Evolutionary conservation across 345 rosid genomes (phyloP), one percentile per base, ranked within the genome.

Genomic region (Citrus maxima): DNA sequence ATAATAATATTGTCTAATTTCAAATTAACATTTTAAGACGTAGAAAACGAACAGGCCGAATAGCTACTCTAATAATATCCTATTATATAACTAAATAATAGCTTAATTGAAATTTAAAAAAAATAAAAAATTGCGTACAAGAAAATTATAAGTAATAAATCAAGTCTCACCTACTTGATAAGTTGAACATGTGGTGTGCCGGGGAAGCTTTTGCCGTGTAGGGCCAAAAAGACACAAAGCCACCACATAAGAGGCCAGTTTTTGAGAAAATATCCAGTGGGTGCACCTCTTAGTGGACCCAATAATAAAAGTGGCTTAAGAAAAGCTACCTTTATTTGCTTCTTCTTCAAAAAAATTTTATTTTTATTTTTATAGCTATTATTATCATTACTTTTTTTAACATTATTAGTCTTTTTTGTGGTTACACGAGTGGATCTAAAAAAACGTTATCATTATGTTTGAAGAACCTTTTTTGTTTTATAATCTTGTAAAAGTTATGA

Each of bases 131-230:
- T 46, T 49, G 55, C 1, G 19, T 8, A 5, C 51, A 13, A 46
- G 14, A 71, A 54, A 54, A 16, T 54, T 5, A 51, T 16, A 79
- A 71, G 10, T 34, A 76, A 58, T 24, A 42, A 78, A 84, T 76
- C 68, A 82, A 76, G 38, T 40, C 54, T 61, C 73, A 82, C 79
- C 80, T 14, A 77, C 70, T 74, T 67, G 80, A 87, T 79, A 81
- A 84, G 62, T 70, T 34, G 55, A 72, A 73, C 90, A 86, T 81
- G 89, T 84, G 89, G 81, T 37, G 56, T 86, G 88, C 76, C 82
- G 81, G 87, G 73, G 77, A 59, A 79, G 86, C 83, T 73, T 82
- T 84, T 67, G 84, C 58, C 63, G 27, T 72, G 89, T 81, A 81
- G 91, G 91, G 19, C 91, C 89, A 63, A 40, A 67, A 60, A 68